These are phyloP conservation scores for Serendipita indica DNA, from an alignment of 768 basidiomycete genomes.

Conservation along the genomic window DNA sequence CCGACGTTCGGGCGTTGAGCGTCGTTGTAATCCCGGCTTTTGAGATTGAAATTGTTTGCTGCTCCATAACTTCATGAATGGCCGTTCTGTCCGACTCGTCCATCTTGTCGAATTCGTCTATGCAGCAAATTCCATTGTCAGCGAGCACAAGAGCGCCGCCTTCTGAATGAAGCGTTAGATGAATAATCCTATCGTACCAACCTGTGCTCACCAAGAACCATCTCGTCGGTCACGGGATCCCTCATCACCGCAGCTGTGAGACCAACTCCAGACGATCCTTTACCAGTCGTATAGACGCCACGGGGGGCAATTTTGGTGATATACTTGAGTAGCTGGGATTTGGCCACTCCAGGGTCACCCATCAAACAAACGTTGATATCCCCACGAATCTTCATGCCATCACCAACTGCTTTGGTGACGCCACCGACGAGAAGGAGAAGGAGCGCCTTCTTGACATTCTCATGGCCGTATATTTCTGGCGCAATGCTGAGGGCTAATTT, in stretches of 20 bases:
- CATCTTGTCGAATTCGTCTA: slow-evolving; percentile 99
- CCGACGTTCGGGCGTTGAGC: slow-evolving; percentile 91
- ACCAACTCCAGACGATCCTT: slow-evolving; percentile 97
- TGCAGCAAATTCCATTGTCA: slow-evolving; percentile 98
- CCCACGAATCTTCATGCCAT: slow-evolving; percentile 98
- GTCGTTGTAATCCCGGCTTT: slow-evolving; percentile 99
- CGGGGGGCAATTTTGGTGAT: slow-evolving; percentile 97
- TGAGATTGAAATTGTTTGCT: slow-evolving; percentile 98
- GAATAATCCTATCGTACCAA: slow-evolving; percentile 13
- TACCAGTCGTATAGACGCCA: slow-evolving; percentile 95
- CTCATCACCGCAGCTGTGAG: slow-evolving; percentile 98
- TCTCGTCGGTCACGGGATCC: slow-evolving; percentile 97
- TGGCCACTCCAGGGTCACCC: slow-evolving; percentile 99
- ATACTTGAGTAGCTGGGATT: slow-evolving; percentile 92
- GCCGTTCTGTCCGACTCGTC: slow-evolving; percentile 94
- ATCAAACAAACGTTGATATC: slow-evolving; percentile 96
- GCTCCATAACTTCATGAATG: slow-evolving; percentile 99
- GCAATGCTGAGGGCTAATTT: slow-evolving; percentile 89
- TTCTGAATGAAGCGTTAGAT: slow-evolving; percentile 39
- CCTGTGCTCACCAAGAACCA: slow-evolving; percentile 94
- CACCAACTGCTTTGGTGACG: slow-evolving; percentile 86
- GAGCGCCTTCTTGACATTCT: slow-evolving; percentile 93
- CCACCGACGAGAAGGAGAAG: slow-evolving; percentile 87
- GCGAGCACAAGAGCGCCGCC: slow-evolving; percentile 98
- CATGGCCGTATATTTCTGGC: slow-evolving; percentile 95